Evolutionary conservation across 257 asterid genomes (phyloP).

Genomic region (Nyctanthes arbortristis): DNA sequence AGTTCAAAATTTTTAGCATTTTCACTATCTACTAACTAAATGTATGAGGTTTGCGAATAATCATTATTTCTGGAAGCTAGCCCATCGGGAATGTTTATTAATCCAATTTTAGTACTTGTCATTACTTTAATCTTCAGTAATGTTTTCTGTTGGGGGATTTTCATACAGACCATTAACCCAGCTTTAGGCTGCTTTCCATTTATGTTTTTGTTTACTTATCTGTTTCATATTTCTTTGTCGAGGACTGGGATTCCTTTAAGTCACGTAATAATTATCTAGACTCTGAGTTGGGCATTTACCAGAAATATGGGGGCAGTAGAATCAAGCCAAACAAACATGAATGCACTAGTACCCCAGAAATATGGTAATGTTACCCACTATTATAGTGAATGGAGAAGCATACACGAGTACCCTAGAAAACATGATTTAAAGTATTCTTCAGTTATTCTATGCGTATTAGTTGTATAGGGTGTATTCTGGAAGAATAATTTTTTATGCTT

Average conservation of each 20-base stretch:
- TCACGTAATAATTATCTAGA: neutral
- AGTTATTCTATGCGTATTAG: neutral
- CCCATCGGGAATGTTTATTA: neutral
- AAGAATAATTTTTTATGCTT: neutral
- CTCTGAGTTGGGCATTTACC: neutral
- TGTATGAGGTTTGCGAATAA: neutral
- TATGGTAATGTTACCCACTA: neutral
- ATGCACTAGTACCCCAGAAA: too few species aligned
- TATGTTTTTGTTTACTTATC: neutral
- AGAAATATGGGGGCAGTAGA: neutral
- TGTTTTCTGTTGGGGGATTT: too few species aligned
- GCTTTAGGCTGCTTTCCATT: neutral
- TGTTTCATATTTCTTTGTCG: neutral
- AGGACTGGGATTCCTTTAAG: neutral
- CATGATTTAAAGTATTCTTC: neutral
- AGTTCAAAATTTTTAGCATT: conserved; percentile 12
- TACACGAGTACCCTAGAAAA: neutral
- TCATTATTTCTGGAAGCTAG: neutral
- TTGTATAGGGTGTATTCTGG: neutral
- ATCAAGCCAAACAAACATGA: neutral
- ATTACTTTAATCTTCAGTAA: neutral
- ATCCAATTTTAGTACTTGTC: neutral
- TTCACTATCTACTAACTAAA: neutral
- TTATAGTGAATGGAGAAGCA: neutral
- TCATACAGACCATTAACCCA: too few species aligned